Base-by-base conservation (phyloP, 1,284 basidiomycete species). In the Ganoderma resinaceum region DNA sequence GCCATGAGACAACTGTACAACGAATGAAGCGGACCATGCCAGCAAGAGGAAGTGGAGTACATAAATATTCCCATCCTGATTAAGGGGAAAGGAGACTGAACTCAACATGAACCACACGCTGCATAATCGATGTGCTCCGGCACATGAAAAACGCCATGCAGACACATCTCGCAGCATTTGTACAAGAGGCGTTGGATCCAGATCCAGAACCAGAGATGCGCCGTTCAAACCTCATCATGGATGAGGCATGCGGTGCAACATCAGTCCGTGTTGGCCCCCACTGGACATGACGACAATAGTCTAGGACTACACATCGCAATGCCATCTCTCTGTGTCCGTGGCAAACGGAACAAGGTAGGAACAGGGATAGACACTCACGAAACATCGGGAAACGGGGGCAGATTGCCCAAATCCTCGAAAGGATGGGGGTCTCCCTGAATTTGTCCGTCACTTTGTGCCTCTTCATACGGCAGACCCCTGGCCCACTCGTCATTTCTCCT, bases 401-500 rank as follows among this genome's bases (percentile, higher is more conserved):
- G 18, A 18, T 69, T 69, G 18, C 65, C 68, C 46, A 63, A 40
- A 43, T 70, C 67, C 42, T 69, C 70, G 66, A 69, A 65, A 46
- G 61, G 68, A 49, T 69, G 71, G 23, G 63, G 62, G n/a, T 57
- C 62, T 14, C 29, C 43, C 26, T 20, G 61, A 33, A 20, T 29
- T 33, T 29, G 52, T 29, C 61, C 52, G 53, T 70, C 72, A 26
- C 23, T 37, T n/a, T 66, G 40, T 26, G 57, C 33, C 29, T 58
- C 35, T 12, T 67, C 63, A 35, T 52, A 43, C 20, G 61, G 37
- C 4, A 43, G 37, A 3, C 69, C 69, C 5, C 65, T 70, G 63
- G 65, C 75, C 85, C 86, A 87, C 63, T 84, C 76, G 67, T 83
- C 80, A 72, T 81, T 83, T 72, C 80, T 77, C 60, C 81, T 74